Evolutionary conservation across 2,329 filamentous ascomycete species (phyloP), one percentile per base, ranked within the genome.

Genomic region (Calonectria pseudoturangicola): DNA sequence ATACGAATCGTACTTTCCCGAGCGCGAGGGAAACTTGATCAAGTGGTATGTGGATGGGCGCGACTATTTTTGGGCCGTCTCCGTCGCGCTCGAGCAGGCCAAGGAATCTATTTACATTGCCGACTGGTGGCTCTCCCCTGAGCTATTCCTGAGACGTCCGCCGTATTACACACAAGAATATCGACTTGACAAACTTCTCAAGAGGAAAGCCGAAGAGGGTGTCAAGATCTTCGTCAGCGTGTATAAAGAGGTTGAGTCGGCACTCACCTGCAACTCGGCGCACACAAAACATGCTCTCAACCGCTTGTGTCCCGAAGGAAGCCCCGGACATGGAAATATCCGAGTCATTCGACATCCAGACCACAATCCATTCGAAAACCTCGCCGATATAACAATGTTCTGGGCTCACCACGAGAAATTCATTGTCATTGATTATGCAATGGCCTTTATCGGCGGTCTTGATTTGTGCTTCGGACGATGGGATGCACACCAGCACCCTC

Each of bases 401-500:
- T 98, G 96, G 92, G 97, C 97, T 0, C 97, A 99, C 82, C 97
- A 99, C 82, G 97, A 99, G 80, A 99, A 99, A 82, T 97, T 98
- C 81, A 94, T 98, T 68, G 94, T 99, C 21, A 94, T 98, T 66
- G 97, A 98, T 85, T 98, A 98, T 81, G 90, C 92, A 18, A 85
- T 96, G 78, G 97, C 95, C 16, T 98, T 98, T 81, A 96, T 98
- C 71, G 97, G 97, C 66, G 97, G 97, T 0, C 88, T 99, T 7
- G 97, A 99, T 84, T 87, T 98, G 39, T 99, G 97, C 84, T 99
- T 98, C 82, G 97, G 97, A 10, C 92, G 97, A 66, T 98, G 96
- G 96, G 97, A 99, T 80, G 90, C 90, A 68, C 91, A 94, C 75
- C 94, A 98, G 80, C 97, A 98, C 84, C 90, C 93, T 1, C 88